Percentiles rank a stretch among this genome's conserved stretches.
Conservation (phyloP, 2,329 filamentous ascomycete genomes). For the Pseudocercospora eumusae region DNA sequence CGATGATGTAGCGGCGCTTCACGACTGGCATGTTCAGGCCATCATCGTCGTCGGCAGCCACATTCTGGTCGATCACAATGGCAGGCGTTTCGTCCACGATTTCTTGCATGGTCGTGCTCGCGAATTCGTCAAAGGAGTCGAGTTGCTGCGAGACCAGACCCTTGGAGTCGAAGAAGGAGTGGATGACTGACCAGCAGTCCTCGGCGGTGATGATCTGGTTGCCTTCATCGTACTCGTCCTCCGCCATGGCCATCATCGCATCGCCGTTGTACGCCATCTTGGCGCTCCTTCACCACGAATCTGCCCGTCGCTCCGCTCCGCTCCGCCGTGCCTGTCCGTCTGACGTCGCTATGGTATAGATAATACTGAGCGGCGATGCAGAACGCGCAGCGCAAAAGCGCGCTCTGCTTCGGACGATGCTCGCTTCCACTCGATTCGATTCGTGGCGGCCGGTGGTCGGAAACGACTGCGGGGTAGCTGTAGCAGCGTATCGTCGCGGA, state of each 20-base stretch:
- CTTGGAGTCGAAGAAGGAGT: constrained; percentile 93
- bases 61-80: constrained; percentile 90
- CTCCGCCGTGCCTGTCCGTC: not conserved
- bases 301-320: not conserved
- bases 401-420: constrained; percentile 9
- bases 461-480: no score
- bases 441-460: not conserved
- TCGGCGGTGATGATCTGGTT: constrained; percentile 74
- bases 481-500: no score
- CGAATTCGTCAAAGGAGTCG: constrained; percentile 97
- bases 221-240: constrained; percentile 31
- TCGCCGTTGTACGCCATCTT: constrained; percentile 31
- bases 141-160: constrained; percentile 96
- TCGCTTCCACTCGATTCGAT: not conserved
- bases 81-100: constrained; percentile 89
- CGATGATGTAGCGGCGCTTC: constrained; percentile 90
- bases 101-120: constrained; percentile 89
- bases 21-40: constrained; percentile 66
- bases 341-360: not conserved
- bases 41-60: constrained; percentile 73
- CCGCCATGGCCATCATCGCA: constrained; percentile 30
- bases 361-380: constrained; percentile 17
- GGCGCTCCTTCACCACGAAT: not conserved
- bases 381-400: constrained; percentile 27
- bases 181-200: constrained; percentile 98